Base-by-base conservation (phyloP, 2,329 filamentous ascomycete species). In the Neoascochyta sp. region DNA sequence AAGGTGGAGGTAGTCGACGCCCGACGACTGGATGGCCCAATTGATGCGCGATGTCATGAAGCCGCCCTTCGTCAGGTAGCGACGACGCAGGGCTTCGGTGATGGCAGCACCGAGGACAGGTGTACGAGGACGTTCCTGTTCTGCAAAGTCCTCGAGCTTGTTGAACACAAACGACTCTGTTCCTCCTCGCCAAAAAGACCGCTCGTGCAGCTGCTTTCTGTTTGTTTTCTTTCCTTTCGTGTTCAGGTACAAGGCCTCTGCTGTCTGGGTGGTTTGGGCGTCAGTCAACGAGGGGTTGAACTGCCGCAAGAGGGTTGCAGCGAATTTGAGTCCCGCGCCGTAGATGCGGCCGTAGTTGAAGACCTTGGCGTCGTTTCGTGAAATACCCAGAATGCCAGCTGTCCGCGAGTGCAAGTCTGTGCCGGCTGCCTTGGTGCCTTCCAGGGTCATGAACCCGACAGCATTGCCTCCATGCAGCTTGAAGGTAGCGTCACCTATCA, bases 341-440 rank as follows among this genome's bases (percentile, higher is more conserved):
- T 98, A 98, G 27, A 98, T 98, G 22, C 93, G 86, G 6, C 93
- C 93, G 51, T 98, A 98, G 61, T 98, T 98, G 72, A 98, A 98
- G 1, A 98, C 80, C 59, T 98, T 98, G 36, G 92, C 92, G 53
- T 95, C 81, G 52, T 95, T 95, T 39, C 92, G 78, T 3, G 87
- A 93, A 39, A 98, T 98, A 5, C 89, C 90, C 2, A 98, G 65
- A 34, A 98, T 98, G 5, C 76, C 74, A 1, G 92, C 93, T 16
- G 92, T 98, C 17, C 90, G 85, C 5, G 89, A 95, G 64, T 98
- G 90, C 33, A 96, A 67, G 62, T 98, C 90, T 0, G 90, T 98
- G 4, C 90, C 90, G 3, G 86, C 87, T 5, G 87, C 81, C 65
- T 98, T 96, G 27, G 87, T 92, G 9, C 92, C 90, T 66, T 98